These are phyloP conservation scores for Schizothecium vesticola DNA, from an alignment of 495 filamentous ascomycete genomes.

Conservation along the genomic window DNA sequence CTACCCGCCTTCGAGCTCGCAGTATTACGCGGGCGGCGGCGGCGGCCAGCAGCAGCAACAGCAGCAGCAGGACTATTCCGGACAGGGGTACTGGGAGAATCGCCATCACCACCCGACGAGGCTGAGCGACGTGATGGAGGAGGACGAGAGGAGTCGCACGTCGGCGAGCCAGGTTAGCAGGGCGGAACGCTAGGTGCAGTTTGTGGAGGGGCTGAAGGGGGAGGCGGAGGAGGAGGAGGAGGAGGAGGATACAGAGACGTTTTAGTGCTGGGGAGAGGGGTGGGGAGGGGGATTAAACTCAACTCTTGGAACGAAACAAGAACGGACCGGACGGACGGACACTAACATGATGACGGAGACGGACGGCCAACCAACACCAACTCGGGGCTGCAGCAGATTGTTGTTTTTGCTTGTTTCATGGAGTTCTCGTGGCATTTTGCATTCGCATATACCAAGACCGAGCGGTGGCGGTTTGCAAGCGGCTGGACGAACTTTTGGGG, in stretches of 20 bases:
- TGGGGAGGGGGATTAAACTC: neutral
- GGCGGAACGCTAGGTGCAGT: conserved; percentile 22
- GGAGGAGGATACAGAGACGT: neutral
- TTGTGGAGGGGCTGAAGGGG: no score
- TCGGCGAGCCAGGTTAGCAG: conserved; percentile 48
- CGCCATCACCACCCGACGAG: conserved; percentile 92
- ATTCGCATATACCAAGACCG: neutral
- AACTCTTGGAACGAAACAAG: neutral
- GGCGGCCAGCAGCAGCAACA: conserved; percentile 23
- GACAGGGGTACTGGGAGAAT: conserved; percentile 74
- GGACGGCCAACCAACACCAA: no score
- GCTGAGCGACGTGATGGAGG: conserved; percentile 89
- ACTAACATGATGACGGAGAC: no score
- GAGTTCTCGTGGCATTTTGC: neutral
- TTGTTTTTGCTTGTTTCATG: neutral
- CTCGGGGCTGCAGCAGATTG: no score
- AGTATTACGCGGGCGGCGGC: conserved; percentile 12
- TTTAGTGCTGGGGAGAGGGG: neutral
- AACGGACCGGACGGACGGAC: neutral
- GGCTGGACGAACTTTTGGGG: neutral
- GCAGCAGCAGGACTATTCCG: conserved; percentile 38
- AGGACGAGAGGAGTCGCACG: conserved; percentile 64
- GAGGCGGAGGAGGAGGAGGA: neutral
- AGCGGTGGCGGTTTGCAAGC: neutral
- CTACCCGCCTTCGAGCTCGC: conserved; percentile 34